Evolutionary conservation across 129 eudicot genomes (phyloP).

Genomic region (Escallonia herrerae): DNA sequence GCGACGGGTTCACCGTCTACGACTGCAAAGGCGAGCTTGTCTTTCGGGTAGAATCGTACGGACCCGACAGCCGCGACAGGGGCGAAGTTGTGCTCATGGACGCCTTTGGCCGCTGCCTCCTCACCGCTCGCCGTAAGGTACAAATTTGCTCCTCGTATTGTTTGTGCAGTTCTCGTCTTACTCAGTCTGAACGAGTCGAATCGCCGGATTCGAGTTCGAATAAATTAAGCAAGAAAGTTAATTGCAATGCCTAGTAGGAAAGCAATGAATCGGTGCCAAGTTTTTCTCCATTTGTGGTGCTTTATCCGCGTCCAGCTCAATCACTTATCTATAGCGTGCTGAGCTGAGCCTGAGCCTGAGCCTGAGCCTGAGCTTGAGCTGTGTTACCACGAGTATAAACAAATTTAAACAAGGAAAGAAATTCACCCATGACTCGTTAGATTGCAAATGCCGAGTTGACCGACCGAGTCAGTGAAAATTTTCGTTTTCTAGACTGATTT

Average conservation of each 20-base stretch:
- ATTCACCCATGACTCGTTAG: too few species aligned
- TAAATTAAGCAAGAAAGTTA: too few species aligned
- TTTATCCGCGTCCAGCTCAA: too few species aligned
- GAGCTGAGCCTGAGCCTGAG: too few species aligned
- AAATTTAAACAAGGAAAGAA: too few species aligned
- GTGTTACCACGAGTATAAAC: too few species aligned
- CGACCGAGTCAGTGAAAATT: too few species aligned
- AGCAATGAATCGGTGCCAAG: not conserved
- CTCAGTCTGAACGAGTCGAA: not conserved
- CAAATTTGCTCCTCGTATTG: not conserved
- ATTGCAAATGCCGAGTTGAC: too few species aligned
- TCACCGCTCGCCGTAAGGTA: slow-evolving; percentile 93
- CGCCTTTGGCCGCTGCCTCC: slow-evolving; percentile 69
- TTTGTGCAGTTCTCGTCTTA: not conserved
- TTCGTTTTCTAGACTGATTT: too few species aligned
- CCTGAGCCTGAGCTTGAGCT: too few species aligned
- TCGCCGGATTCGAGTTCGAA: not conserved
- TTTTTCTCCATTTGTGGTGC: too few species aligned
- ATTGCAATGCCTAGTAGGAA: not conserved
- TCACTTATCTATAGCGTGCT: too few species aligned
- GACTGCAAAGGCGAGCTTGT: slow-evolving; percentile 54
- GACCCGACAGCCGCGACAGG: slow-evolving; percentile 40
- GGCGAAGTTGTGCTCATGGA: slow-evolving; percentile 92
- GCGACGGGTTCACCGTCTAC: slow-evolving; percentile 81
- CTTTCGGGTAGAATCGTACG: slow-evolving; percentile 84